phyloP scores from a whole-genome alignment of 73 alveolate species.

The Paramecium primaurelia region DNA sequence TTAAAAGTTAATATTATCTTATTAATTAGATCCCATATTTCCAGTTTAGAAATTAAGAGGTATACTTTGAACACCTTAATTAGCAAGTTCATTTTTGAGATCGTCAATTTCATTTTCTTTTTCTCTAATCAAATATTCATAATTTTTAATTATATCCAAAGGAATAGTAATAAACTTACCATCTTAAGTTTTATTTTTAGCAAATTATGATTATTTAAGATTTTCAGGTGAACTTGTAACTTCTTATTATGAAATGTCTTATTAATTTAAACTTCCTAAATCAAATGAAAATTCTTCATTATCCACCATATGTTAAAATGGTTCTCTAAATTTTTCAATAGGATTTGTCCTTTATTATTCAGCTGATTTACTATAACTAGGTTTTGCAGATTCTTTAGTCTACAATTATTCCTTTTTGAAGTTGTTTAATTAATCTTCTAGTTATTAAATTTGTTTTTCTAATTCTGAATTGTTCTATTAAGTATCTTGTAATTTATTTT shows the following conservation, averaged over 20 bases:
- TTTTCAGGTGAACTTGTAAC: neutral
- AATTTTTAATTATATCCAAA: neutral
- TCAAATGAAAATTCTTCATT: neutral
- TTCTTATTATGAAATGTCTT: neutral
- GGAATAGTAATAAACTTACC: neutral
- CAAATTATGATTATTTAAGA: neutral
- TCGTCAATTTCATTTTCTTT: neutral
- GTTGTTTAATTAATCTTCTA: neutral
- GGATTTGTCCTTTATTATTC: neutral
- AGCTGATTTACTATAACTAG: neutral
- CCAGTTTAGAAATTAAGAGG: neutral
- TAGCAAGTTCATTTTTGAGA: neutral
- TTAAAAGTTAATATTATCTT: neutral
- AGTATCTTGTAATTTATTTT: neutral
- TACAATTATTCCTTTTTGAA: neutral
- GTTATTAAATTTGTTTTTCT: neutral
- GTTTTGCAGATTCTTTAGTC: neutral
- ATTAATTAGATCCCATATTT: neutral
- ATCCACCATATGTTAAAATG: neutral
- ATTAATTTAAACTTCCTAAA: neutral
- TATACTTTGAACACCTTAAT: neutral
- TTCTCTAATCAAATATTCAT: neutral
- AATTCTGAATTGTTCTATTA: neutral
- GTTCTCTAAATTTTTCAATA: neutral
- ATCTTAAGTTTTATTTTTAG: neutral